These are phyloP conservation scores for Takakia lepidozioides DNA, from an alignment of 225 moss, liverwort and hornwort species.

Conservation along the genomic window DNA sequence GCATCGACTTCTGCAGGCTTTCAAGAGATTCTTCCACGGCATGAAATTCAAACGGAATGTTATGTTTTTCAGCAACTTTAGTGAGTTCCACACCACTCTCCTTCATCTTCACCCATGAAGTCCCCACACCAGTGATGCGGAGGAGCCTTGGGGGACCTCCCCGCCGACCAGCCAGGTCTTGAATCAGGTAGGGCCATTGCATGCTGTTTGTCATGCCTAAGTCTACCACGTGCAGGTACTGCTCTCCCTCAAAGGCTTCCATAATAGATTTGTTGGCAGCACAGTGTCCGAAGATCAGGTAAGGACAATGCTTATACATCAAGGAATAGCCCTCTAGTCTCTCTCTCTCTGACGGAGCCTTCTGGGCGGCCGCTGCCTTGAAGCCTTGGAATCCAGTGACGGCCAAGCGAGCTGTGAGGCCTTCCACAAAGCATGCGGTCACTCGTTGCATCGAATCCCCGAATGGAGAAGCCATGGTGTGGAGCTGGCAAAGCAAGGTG, in stretches of 20 bases:
- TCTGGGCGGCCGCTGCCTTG: constrained; percentile 9
- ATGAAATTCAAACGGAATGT: constrained; percentile 32
- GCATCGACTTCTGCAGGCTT: constrained; percentile 2
- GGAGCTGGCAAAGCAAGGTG: constrained; percentile 53
- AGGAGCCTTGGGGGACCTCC: constrained; percentile 32
- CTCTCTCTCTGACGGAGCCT: constrained; percentile 12
- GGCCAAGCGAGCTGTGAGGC: constrained; percentile 33
- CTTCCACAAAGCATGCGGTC: constrained; percentile 74
- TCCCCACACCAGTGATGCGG: constrained; percentile 15
- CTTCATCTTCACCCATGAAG: neutral
- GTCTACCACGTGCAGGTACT: constrained; percentile 36
- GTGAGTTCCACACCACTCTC: too few species aligned
- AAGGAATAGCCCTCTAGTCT: constrained; percentile 22
- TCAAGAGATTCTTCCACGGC: constrained; percentile 27
- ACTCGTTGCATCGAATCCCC: constrained; percentile 90
- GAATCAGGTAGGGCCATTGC: constrained; percentile 43
- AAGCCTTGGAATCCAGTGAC: neutral
- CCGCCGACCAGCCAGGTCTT: constrained; percentile 20
- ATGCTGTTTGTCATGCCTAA: constrained; percentile 33
- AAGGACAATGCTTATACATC: constrained; percentile 25
- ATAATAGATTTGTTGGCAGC: constrained; percentile 36
- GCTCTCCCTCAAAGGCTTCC: constrained; percentile 31
- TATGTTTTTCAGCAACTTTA: constrained; percentile 3
- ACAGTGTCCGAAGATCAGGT: constrained; percentile 39
- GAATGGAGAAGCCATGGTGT: constrained; percentile 48